Base-by-base conservation (phyloP, 139 green algal species). In the Yamagishiella unicocca region DNA sequence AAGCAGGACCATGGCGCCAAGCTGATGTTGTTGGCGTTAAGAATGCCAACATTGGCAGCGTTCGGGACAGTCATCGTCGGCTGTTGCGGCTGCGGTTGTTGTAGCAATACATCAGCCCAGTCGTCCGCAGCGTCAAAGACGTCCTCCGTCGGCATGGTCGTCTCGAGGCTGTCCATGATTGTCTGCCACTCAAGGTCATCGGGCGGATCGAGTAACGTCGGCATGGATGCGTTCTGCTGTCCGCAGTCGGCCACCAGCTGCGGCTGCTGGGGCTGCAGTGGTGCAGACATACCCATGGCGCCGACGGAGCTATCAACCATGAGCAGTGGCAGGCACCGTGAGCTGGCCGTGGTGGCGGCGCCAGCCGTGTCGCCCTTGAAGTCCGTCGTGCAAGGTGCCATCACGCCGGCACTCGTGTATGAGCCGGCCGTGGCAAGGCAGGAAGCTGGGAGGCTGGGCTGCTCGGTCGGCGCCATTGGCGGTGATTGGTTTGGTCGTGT, bases 101-200 rank as follows among this genome's bases (percentile, higher is more conserved):
- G 46, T 31, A 80, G 43, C 72, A 80, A 4, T 1, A 64, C 24
- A n/a, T 82, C 74, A 31, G 45, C 74, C 74, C 74, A 82, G 12
- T 82, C 46, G 4, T 67, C 74, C 12, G 46, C 31, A 4, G 74
- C 31, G 45, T 82, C 53, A 21, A 67, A 68, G 9, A 61, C 33
- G 9, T 82, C 74, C 4, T 45, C 46, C 10, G 74, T 46, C 33
- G 61, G 35, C 50, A 82, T 71, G 33, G 42, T 40, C 10, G 64
- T 38, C 22, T 86, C 80, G 31, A 86, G 25, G 10, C 55, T 68
- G 22, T 86, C 64, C 62, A 86, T 77, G 24, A 86, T 67, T 27
- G 33, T 54, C 64, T 78, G 62, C 64, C 62, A 86, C 64, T 86
- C 80, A 6, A 77, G 64, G n/a, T 77, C 62, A 0, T 85, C 79